Evolutionary conservation across 192 early-diverging fungal genomes (phyloP).

Genomic region (Blastocladiella britannica): DNA sequence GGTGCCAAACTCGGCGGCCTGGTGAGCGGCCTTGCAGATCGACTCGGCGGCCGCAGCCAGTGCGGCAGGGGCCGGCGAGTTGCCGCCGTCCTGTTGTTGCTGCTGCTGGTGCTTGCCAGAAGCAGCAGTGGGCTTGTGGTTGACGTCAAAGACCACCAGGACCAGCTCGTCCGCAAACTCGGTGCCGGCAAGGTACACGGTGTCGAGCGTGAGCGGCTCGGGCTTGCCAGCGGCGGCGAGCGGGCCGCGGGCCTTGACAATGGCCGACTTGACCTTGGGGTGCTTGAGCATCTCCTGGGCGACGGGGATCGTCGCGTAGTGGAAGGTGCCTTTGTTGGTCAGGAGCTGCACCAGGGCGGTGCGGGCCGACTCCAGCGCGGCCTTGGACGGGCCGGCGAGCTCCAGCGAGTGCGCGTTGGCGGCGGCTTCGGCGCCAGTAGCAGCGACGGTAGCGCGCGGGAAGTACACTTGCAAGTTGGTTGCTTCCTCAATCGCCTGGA

Average conservation of each 20-base stretch:
- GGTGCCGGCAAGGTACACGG: too few relatives aligned
- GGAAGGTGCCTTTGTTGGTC: conserved; percentile 27
- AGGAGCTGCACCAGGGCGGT: conserved; percentile 29
- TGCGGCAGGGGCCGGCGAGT: conserved; percentile 13
- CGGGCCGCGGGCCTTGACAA: background rate
- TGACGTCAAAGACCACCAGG: background rate
- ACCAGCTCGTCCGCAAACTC: conserved; percentile 1
- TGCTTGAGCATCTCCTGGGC: conserved; percentile 55
- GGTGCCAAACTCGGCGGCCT: conserved; percentile 43
- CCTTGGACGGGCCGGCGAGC: conserved; percentile 14
- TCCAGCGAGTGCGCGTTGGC: conserved; percentile 38
- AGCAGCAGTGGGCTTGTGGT: background rate
- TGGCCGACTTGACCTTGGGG: conserved; percentile 8
- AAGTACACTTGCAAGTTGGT: conserved; percentile 34
- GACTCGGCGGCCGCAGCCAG: conserved; percentile 35
- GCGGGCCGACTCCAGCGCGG: conserved; percentile 29
- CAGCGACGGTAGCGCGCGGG: conserved; percentile 20
- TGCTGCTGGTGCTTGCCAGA: background rate
- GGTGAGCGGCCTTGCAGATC: conserved; percentile 35
- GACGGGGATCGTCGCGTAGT: conserved; percentile 48
- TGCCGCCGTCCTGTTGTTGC: conserved; percentile 23
- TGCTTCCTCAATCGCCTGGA: conserved; percentile 61
- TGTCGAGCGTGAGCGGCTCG: background rate
- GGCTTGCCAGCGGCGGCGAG: background rate
- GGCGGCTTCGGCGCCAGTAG: conserved; percentile 41